Percentiles rank a stretch among this genome's conserved stretches.
These are phyloP conservation scores for Triticum aestivum DNA, from an alignment of 176 grass and related monocot species.

Conservation along the genomic window DNA sequence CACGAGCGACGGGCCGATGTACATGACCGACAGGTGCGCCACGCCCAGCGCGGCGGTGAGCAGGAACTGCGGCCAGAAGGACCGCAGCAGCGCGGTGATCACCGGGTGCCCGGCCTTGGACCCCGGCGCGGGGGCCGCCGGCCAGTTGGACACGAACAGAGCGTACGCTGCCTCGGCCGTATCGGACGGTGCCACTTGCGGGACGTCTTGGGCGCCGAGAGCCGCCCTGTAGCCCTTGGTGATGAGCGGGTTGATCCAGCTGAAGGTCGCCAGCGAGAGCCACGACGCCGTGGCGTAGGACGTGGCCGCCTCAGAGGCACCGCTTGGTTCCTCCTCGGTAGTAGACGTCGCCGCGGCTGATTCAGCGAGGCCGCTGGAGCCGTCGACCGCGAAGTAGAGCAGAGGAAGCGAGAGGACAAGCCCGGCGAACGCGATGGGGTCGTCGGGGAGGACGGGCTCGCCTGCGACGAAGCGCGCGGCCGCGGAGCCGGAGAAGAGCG, in stretches of 20 bases:
- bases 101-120: constrained; percentile 22
- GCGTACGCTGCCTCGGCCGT: constrained; percentile 35
- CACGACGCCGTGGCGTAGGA: constrained; percentile 51
- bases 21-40: constrained; percentile 64
- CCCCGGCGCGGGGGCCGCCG: not conserved
- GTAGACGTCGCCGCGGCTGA: too few species aligned
- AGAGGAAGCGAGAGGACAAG: constrained; percentile 39
- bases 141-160: constrained; percentile 56
- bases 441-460: constrained; percentile 28
- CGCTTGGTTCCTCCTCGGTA: not conserved
- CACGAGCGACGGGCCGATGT: constrained; percentile 71
- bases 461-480: not conserved
- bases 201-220: constrained; percentile 35
- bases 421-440: constrained; percentile 41
- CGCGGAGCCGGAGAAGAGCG: constrained; percentile 23
- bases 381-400: constrained; percentile 17
- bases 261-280: constrained; percentile 47
- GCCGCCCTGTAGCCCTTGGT: constrained; percentile 37
- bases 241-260: constrained; percentile 66
- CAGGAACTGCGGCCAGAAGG: constrained; percentile 64
- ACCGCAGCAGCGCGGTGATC: constrained; percentile 41
- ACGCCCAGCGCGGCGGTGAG: constrained; percentile 42
- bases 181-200: constrained; percentile 39
- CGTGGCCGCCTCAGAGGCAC: not conserved
- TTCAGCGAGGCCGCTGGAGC: constrained; percentile 14